A percentile compares a stretch with the other conserved stretches of the same genome.
Conservation (phyloP, 192 early-diverging fungal genomes). For the Geranomyces michiganensis region DNA sequence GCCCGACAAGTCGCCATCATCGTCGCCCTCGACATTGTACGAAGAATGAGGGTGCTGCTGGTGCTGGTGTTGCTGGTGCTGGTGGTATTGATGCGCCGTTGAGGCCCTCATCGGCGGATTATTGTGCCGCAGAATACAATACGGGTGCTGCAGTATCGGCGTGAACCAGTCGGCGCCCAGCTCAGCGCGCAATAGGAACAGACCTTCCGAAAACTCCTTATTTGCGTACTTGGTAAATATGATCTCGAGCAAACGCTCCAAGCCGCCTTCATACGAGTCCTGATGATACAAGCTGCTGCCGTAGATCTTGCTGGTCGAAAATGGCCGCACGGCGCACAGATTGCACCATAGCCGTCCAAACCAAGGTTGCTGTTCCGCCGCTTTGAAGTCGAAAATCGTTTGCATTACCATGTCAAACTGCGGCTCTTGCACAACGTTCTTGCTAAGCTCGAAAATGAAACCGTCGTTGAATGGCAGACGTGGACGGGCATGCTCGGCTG, state of each 20-base stretch:
- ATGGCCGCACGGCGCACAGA: constrained; percentile 42
- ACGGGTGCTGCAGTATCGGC: constrained; percentile 58
- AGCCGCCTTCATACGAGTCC: constrained; percentile 41
- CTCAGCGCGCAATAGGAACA: constrained; percentile 58
- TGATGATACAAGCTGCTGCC: constrained; percentile 4
- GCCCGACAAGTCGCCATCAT: neutral
- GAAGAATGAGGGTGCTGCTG: neutral
- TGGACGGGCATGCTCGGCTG: constrained; percentile 26
- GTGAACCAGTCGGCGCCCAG: constrained; percentile 66
- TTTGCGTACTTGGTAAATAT: constrained; percentile 57
- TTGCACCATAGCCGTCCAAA: constrained; percentile 52
- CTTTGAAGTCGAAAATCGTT: constrained; percentile 43
- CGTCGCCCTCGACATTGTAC: neutral
- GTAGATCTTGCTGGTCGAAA: constrained; percentile 43
- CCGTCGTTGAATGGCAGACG: constrained; percentile 48
- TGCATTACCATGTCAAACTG: constrained; percentile 55
- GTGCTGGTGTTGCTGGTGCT: neutral
- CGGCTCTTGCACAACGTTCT: constrained; percentile 39
- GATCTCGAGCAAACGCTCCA: constrained; percentile 52
- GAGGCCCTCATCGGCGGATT: constrained; percentile 26
- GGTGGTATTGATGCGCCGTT: neutral
- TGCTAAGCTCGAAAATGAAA: constrained; percentile 51
- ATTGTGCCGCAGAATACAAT: constrained; percentile 51
- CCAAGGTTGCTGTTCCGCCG: constrained; percentile 49
- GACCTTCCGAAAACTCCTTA: constrained; percentile 54